Evolutionary conservation across 495 filamentous ascomycete species (phyloP), one percentile per base, ranked within the genome.

Genomic region (Podospora pseudocomata): DNA sequence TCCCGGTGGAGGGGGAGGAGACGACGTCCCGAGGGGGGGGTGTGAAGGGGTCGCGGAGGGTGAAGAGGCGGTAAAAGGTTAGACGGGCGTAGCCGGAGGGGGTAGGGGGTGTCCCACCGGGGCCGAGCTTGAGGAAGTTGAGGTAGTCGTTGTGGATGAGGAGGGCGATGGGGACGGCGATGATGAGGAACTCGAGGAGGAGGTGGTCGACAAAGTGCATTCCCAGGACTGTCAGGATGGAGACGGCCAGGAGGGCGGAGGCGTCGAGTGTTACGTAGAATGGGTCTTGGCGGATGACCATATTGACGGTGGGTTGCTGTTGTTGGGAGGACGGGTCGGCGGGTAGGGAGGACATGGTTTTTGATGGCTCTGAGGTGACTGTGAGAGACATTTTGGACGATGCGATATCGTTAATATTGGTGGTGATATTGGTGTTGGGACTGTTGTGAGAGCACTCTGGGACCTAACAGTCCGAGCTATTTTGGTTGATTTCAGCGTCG

Each of bases 51-150:
- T 91, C 83, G 3, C 86, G 81, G 15, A 89, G 82, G 28, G 85
- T 82, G 76, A 86, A 84, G 53, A 87, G 74, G 16, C 86, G 84
- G 44, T 87, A 82, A 68, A 76, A 86, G 61, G 87, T 88, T 72
- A 96, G 88, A 23, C 84, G 85, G 64, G 92, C 78, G 78, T 93
- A 96, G 58, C 92, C 92, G 16, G 75, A 60, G 68, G 91, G 85
- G 4, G 90, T 94, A 2, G 86, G 86, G 0, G 92, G 92, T 0
- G 90, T 93, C 59, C 92, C 92, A 23, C 92, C 92, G 13, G 92
- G 91, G 0, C 92, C 92, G 19, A 96, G 87, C 39, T 86, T 84
- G 67, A 93, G 76, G 79, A 92, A 96, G 72, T 87, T 87, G 55
- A 83, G 79, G 80, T 93, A 96, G 82, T 94, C 92, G 75, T 87